phyloP scores from a whole-genome alignment of 345 rosid genomes.

The Moricandia moricandioides region DNA sequence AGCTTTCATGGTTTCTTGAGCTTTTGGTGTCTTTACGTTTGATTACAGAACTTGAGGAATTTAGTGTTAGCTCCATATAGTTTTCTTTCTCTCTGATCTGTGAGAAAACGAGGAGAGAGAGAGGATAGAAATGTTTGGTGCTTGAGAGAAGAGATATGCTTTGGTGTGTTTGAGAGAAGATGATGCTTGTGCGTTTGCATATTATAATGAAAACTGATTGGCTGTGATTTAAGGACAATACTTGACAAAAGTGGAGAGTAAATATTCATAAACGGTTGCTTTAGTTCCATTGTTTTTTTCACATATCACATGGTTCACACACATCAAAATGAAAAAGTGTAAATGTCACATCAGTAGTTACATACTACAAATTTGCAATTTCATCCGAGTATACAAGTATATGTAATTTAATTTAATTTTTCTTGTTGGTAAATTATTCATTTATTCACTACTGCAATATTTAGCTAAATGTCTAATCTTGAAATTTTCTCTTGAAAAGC shows the following conservation, averaged over 20 bases:
- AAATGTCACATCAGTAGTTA: slow-evolving; percentile 25
- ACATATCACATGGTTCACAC: slow-evolving; percentile 13
- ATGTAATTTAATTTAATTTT: background rate
- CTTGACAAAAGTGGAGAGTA: slow-evolving; percentile 41
- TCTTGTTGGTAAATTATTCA: slow-evolving; percentile 5
- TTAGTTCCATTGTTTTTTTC: slow-evolving; percentile 18
- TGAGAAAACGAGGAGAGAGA: slow-evolving; percentile 14
- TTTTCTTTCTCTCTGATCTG: slow-evolving; percentile 25
- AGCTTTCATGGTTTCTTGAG: slow-evolving; percentile 51
- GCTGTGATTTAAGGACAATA: slow-evolving; percentile 34
- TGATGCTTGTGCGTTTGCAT: slow-evolving; percentile 21
- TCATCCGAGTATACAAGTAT: background rate
- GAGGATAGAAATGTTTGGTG: slow-evolving; percentile 17
- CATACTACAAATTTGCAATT: background rate
- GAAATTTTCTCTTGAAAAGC: slow-evolving; percentile 13
- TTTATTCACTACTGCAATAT: background rate
- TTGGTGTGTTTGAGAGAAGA: slow-evolving; percentile 29
- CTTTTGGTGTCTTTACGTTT: slow-evolving; percentile 55
- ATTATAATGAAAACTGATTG: slow-evolving; percentile 60
- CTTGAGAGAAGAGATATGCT: slow-evolving; percentile 29
- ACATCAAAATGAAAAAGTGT: slow-evolving; percentile 23
- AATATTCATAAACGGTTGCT: slow-evolving; percentile 12
- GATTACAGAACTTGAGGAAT: slow-evolving; percentile 63
- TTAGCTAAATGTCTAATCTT: background rate
- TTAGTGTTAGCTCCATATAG: slow-evolving; percentile 73